phyloP scores from a whole-genome alignment of 83 land plant genomes.

The Picea engelmannii region DNA sequence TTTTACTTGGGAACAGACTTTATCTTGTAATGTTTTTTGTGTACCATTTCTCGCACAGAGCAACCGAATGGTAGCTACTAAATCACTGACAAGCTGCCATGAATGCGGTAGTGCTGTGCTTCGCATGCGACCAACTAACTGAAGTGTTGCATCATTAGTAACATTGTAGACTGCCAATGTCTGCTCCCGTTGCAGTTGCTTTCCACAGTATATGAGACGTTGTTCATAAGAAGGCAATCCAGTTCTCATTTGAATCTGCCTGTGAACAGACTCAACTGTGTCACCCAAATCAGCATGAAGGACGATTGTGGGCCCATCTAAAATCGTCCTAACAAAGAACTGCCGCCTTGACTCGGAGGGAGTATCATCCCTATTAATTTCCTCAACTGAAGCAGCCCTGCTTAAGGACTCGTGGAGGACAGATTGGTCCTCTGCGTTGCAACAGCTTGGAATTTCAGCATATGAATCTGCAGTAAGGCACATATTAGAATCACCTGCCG shows the following conservation, averaged over 20 bases:
- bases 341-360: slow-evolving; percentile 35
- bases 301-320: slow-evolving; percentile 65
- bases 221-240: slow-evolving; percentile 82
- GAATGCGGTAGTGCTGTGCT: slow-evolving; percentile 70
- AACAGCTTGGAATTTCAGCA: slow-evolving; percentile 4
- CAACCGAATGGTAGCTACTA: slow-evolving; percentile 41
- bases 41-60: slow-evolving; percentile 21
- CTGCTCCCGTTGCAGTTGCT: slow-evolving; percentile 75
- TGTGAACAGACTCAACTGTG: slow-evolving; percentile 64
- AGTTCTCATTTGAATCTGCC: slow-evolving; percentile 42
- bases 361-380: not conserved
- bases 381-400: not conserved
- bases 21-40: slow-evolving; percentile 12
- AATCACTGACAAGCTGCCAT: slow-evolving; percentile 74
- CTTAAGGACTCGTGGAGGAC: not conserved
- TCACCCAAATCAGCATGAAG: slow-evolving; percentile 62
- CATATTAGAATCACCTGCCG: not conserved
- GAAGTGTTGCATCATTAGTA: slow-evolving; percentile 62
- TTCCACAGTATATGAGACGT: slow-evolving; percentile 76
- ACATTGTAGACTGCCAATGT: slow-evolving; percentile 65
- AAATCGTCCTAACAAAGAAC: slow-evolving; percentile 75
- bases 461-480: not conserved
- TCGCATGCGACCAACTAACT: slow-evolving; percentile 82
- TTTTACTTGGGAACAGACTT: slow-evolving; percentile 30
- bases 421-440: not conserved